These are phyloP conservation scores for Periconia sp. DNA, from an alignment of 2,329 filamentous ascomycete genomes.

Conservation along the genomic window DNA sequence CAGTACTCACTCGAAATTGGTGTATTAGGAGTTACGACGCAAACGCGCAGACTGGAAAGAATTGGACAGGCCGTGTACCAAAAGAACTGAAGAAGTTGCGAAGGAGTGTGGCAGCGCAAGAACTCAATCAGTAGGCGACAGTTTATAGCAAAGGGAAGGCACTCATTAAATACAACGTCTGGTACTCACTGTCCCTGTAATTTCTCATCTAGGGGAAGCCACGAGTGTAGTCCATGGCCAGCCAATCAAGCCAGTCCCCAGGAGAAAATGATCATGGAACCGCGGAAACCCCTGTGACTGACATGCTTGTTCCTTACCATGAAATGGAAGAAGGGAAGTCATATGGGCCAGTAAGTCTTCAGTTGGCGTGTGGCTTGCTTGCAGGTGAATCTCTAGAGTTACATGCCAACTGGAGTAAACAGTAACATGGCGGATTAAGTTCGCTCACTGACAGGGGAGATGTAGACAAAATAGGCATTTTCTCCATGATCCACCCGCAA, in stretches of 20 bases:
- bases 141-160: not conserved
- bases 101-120: not conserved
- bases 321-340: not conserved
- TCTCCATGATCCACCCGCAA: not conserved
- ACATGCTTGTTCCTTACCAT: not conserved
- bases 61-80: not conserved
- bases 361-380: not conserved
- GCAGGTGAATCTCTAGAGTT: not conserved
- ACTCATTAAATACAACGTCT: not conserved
- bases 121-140: not conserved
- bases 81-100: not conserved
- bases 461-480: not conserved
- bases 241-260: not conserved
- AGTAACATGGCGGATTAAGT: not conserved
- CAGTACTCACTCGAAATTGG: constrained; percentile 2
- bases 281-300: not conserved
- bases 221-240: not conserved
- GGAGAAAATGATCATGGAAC: not conserved
- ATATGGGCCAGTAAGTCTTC: constrained; percentile 1
- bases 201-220: not conserved
- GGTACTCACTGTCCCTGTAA: not conserved
- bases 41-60: not conserved
- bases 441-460: not conserved
- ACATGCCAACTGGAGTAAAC: constrained; percentile 1
- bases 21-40: not conserved